These are phyloP conservation scores for Somion occarium DNA, from an alignment of 1,284 basidiomycete species.

Conservation along the genomic window DNA sequence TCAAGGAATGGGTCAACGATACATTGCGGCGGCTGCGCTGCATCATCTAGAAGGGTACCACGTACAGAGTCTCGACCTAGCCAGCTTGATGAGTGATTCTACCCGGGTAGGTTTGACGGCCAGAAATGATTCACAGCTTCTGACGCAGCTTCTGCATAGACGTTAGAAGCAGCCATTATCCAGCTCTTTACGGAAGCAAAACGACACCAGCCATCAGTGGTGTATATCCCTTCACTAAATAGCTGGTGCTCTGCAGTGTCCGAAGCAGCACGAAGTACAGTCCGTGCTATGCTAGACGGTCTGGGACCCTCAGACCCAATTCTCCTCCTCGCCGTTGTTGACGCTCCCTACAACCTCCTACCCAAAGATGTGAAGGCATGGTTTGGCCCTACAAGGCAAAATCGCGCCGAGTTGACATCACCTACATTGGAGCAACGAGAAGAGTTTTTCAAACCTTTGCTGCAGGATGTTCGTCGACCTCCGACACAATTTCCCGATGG, in stretches of 20 bases:
- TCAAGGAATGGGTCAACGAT: conserved; percentile 86
- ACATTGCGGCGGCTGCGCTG: conserved; percentile 86
- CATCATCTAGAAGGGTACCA: conserved; percentile 97
- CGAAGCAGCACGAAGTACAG: conserved; percentile 81
- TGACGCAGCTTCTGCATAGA: conserved; percentile 45
- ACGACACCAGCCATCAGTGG: conserved; percentile 92
- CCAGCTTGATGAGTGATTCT: conserved; percentile 86
- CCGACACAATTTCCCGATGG: conserved; percentile 93
- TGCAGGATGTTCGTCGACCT: conserved; percentile 65
- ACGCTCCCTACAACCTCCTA: conserved; percentile 68
- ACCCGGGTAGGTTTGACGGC: conserved; percentile 56
- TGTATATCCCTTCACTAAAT: conserved; percentile 89
- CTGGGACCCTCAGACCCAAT: conserved; percentile 90
- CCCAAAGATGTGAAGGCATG: conserved; percentile 85
- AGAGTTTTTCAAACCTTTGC: conserved; percentile 74
- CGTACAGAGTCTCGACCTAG: conserved; percentile 90
- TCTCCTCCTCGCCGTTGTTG: conserved; percentile 84
- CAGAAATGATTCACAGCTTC: too few species aligned
- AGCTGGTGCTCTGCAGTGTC: conserved; percentile 86
- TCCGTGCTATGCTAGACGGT: conserved; percentile 88
- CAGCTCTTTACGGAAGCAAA: conserved; percentile 98
- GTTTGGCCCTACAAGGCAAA: conserved; percentile 84
- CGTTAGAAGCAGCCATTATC: conserved; percentile 88
- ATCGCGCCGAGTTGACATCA: conserved; percentile 58
- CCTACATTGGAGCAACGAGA: conserved; percentile 59